Evolutionary conservation across 2,329 filamentous ascomycete species (phyloP).

Genomic region (Verticillium isaacii): DNA sequence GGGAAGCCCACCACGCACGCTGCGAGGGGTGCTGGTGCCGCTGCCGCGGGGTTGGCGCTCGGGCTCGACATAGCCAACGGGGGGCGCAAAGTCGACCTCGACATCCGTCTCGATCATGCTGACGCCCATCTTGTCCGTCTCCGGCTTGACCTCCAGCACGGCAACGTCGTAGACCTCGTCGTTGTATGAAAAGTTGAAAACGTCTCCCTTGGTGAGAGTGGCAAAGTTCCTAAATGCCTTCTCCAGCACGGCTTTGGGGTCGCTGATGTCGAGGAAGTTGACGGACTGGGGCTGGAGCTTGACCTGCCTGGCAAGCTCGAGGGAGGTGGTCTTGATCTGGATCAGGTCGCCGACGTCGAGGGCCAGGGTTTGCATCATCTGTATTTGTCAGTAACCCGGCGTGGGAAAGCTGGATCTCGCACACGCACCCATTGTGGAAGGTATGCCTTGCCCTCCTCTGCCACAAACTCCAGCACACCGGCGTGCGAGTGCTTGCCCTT

Average conservation of each 20-base stretch:
- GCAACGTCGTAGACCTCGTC: slow-evolving; percentile 90
- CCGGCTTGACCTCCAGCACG: slow-evolving; percentile 88
- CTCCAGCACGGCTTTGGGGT: slow-evolving; percentile 95
- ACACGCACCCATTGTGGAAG: slow-evolving; percentile 81
- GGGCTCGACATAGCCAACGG: slow-evolving; percentile 90
- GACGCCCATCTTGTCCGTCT: slow-evolving; percentile 76
- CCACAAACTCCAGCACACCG: slow-evolving; percentile 94
- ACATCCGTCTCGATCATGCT: slow-evolving; percentile 96
- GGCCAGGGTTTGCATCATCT: slow-evolving; percentile 91
- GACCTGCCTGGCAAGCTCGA: slow-evolving; percentile 86
- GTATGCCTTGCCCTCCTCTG: slow-evolving; percentile 94
- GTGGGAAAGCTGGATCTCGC: background rate
- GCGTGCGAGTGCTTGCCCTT: slow-evolving; percentile 80
- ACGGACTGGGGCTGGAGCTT: slow-evolving; percentile 94
- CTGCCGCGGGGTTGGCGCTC: slow-evolving; percentile 53
- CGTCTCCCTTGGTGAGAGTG: slow-evolving; percentile 84
- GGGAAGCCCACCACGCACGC: slow-evolving; percentile 57
- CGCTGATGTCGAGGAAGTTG: slow-evolving; percentile 92
- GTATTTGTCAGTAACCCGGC: background rate
- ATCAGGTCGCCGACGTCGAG: slow-evolving; percentile 92
- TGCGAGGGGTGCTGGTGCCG: slow-evolving; percentile 83
- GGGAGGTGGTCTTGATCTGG: slow-evolving; percentile 90
- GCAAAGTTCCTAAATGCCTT: slow-evolving; percentile 96
- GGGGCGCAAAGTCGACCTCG: slow-evolving; percentile 91
- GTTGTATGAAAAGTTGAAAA: slow-evolving; percentile 97